Percentiles rank a stretch among this genome's conserved stretches.
Conservation (phyloP, 2,329 filamentous ascomycete species). For the Exutisphaerella laricina region DNA sequence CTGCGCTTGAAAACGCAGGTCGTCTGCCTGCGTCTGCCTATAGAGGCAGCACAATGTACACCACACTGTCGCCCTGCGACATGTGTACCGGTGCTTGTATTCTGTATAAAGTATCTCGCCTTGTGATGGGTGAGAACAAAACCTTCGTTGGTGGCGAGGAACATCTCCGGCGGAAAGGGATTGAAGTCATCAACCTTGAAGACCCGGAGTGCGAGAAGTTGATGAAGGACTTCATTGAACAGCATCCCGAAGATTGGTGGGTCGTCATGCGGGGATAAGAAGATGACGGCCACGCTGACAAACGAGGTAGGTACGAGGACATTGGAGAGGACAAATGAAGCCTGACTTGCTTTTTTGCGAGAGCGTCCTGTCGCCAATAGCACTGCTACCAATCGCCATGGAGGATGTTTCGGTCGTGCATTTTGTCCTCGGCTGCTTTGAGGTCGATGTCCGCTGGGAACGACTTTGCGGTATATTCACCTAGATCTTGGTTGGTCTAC, state of each 20-base stretch:
- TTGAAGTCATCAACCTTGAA: constrained; percentile 68
- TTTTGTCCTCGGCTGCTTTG: constrained; percentile 28
- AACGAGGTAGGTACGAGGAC: constrained; percentile 35
- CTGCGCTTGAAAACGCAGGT: constrained; percentile 68
- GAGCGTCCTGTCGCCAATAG: constrained; percentile 3
- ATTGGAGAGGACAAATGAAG: constrained; percentile 32
- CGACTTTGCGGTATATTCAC: constrained; percentile 21
- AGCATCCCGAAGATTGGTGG: constrained; percentile 63
- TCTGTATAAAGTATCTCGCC: constrained; percentile 66
- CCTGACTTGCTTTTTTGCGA: constrained; percentile 3
- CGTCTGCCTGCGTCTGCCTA: constrained; percentile 65
- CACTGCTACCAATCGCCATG: constrained; percentile 34
- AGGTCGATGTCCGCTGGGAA: constrained; percentile 22
- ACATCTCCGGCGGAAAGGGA: constrained; percentile 60
- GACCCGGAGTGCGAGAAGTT: constrained; percentile 59
- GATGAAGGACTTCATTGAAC: constrained; percentile 66
- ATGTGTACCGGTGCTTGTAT: constrained; percentile 78
- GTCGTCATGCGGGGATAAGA: constrained; percentile 20
- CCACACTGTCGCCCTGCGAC: constrained; percentile 71
- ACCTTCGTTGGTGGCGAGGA: constrained; percentile 69
- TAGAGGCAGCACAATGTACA: constrained; percentile 73
- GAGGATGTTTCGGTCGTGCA: constrained; percentile 34
- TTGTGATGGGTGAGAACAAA: constrained; percentile 73
- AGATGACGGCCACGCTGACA: constrained; percentile 18
- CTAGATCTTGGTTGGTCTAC: constrained; percentile 31